Evolutionary conservation across 2,329 filamentous ascomycete species (phyloP).

Genomic region (Verticillium longisporum): DNA sequence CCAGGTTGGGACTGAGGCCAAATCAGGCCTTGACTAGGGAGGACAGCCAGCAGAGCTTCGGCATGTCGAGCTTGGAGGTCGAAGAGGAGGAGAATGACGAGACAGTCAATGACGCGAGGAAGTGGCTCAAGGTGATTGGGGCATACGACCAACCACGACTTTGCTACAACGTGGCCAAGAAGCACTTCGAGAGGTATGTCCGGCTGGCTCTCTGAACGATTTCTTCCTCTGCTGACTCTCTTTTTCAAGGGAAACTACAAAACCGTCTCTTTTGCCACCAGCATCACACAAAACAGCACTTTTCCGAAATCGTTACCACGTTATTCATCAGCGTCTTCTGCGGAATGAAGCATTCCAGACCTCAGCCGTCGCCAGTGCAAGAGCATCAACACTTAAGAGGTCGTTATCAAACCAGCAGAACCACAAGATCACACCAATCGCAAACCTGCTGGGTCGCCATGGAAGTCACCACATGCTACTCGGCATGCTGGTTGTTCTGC

Average conservation of each 20-base stretch:
- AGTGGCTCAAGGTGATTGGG: slow-evolving; percentile 77
- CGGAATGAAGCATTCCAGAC: slow-evolving; percentile 91
- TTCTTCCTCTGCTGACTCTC: slow-evolving; percentile 3
- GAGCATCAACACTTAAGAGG: slow-evolving; percentile 45
- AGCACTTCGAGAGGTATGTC: slow-evolving; percentile 75
- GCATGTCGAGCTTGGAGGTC: slow-evolving; percentile 45
- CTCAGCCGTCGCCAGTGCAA: slow-evolving; percentile 61
- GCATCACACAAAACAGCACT: slow-evolving; percentile 76
- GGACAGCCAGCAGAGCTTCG: slow-evolving; percentile 61
- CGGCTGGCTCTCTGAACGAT: not conserved
- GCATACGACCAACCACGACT: slow-evolving; percentile 82
- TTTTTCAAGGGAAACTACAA: slow-evolving; percentile 46
- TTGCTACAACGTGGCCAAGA: slow-evolving; percentile 71
- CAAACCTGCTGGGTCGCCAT: slow-evolving; percentile 68
- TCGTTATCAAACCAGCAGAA: slow-evolving; percentile 59
- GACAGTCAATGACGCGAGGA: slow-evolving; percentile 59
- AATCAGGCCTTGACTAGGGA: slow-evolving; percentile 41
- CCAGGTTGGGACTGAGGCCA: slow-evolving; percentile 48
- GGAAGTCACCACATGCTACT: slow-evolving; percentile 81
- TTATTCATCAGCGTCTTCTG: slow-evolving; percentile 85
- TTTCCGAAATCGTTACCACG: slow-evolving; percentile 85
- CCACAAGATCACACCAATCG: slow-evolving; percentile 84
- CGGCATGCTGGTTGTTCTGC: slow-evolving; percentile 72
- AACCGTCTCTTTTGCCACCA: slow-evolving; percentile 66
- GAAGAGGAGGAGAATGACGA: slow-evolving; percentile 45